These are phyloP conservation scores for Pythium diclinum DNA, from an alignment of 352 stramenopile species.

Conservation along the genomic window DNA sequence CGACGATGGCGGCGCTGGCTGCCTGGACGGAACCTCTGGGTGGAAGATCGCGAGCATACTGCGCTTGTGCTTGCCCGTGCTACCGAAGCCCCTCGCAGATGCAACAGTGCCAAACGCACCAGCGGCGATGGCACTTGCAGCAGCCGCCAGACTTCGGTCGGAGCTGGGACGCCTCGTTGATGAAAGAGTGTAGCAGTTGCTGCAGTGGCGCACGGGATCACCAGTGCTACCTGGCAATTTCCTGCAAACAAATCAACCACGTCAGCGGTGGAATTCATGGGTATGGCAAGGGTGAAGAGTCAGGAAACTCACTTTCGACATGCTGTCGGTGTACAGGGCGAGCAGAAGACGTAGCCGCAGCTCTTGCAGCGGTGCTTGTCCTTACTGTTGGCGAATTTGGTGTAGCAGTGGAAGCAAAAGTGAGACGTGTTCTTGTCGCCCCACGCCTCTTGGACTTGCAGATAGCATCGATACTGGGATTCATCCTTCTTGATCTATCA, in stretches of 20 bases:
- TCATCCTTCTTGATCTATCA: slow-evolving; percentile 58
- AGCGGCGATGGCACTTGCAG: slow-evolving; percentile 19
- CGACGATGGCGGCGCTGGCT: slow-evolving; percentile 19
- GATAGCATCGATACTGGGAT: slow-evolving; percentile 50
- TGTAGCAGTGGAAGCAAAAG: slow-evolving; percentile 79
- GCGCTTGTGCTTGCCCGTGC: slow-evolving; percentile 26
- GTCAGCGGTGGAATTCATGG: neutral
- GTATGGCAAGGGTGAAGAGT: neutral
- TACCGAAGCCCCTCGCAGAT: slow-evolving; percentile 19
- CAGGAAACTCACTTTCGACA: slow-evolving; percentile 49
- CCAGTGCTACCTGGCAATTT: slow-evolving; percentile 58
- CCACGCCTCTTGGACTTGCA: slow-evolving; percentile 79
- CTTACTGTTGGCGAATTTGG: slow-evolving; percentile 45
- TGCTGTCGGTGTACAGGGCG: slow-evolving; percentile 67
- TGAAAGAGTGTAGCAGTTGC: slow-evolving; percentile 73
- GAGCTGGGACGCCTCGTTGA: slow-evolving; percentile 60
- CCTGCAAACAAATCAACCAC: slow-evolving; percentile 19
- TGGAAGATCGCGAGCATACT: slow-evolving; percentile 70
- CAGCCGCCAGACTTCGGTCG: slow-evolving; percentile 41
- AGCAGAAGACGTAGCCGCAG: slow-evolving; percentile 83
- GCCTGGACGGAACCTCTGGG: slow-evolving; percentile 24
- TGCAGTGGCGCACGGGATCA: slow-evolving; percentile 72
- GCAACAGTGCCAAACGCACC: slow-evolving; percentile 18
- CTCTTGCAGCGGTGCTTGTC: slow-evolving; percentile 80
- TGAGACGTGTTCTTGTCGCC: slow-evolving; percentile 65